A percentile compares a stretch with the other conserved stretches of the same genome.
These are phyloP conservation scores for Dictyostelium purpureum DNA, from an alignment of 78 protist species.

Conservation along the genomic window DNA sequence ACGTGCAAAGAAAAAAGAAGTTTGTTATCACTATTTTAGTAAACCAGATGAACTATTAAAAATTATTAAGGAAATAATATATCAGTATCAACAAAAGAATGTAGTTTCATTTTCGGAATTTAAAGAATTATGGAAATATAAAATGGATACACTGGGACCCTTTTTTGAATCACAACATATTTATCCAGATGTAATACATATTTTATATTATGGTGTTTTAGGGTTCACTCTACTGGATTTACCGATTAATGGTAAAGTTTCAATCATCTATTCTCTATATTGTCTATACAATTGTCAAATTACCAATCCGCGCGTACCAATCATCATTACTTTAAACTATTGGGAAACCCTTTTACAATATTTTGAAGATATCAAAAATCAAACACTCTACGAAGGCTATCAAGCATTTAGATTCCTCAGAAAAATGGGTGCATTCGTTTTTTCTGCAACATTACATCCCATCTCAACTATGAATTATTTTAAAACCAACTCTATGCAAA, in stretches of 20 bases:
- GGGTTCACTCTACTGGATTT: slow-evolving; percentile 33
- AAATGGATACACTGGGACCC: not conserved
- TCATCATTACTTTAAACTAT: not conserved
- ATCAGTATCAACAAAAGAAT: not conserved
- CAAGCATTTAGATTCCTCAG: slow-evolving; percentile 33
- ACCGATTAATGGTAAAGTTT: slow-evolving; percentile 24
- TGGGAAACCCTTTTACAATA: slow-evolving; percentile 48
- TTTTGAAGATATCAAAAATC: slow-evolving; percentile 19
- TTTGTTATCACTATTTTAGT: not conserved
- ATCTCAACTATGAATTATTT: slow-evolving; percentile 15
- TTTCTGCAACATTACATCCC: slow-evolving; percentile 50
- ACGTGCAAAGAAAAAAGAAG: not conserved
- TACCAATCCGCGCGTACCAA: not conserved
- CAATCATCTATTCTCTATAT: slow-evolving; percentile 34
- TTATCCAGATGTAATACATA: slow-evolving; percentile 17
- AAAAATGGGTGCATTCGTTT: slow-evolving; percentile 8
- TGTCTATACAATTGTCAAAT: slow-evolving; percentile 40
- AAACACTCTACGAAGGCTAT: slow-evolving; percentile 9
- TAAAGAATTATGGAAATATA: slow-evolving; percentile 26
- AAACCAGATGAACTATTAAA: slow-evolving; percentile 38
- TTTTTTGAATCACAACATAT: slow-evolving; percentile 35
- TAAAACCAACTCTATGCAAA: slow-evolving; percentile 7
- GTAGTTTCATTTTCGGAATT: not conserved
- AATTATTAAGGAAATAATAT: not conserved
- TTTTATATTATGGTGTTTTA: slow-evolving; percentile 48